phyloP scores from a whole-genome alignment of 257 asterid species.

The Penstemon davidsonii region DNA sequence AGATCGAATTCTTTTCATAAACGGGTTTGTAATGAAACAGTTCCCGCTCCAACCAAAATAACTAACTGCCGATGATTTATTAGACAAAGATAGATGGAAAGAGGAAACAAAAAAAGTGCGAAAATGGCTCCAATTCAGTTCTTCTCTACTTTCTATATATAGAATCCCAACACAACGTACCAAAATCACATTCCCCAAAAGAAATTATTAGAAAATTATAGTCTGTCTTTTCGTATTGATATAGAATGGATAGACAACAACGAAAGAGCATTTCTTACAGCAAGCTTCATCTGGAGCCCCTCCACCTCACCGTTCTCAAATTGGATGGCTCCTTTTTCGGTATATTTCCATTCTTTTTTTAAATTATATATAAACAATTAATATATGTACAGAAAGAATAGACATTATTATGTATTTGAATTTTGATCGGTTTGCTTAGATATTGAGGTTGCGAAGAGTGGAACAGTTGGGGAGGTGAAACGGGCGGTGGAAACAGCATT shows the following conservation, averaged over 20 bases:
- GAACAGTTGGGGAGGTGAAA: conserved; percentile 72
- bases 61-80: no score
- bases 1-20: no score
- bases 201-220: no score
- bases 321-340: conserved; percentile 82
- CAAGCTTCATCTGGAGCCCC: conserved; percentile 56
- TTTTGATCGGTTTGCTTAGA: conserved; percentile 35
- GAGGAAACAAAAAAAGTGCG: background rate
- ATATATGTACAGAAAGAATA: background rate
- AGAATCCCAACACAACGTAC: background rate
- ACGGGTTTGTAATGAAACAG: no score
- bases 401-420: background rate
- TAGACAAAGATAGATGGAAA: background rate
- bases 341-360: conserved; percentile 13
- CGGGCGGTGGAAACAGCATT: conserved; percentile 78
- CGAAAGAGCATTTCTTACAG: conserved; percentile 45
- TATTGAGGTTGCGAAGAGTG: conserved; percentile 62
- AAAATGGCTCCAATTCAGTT: background rate
- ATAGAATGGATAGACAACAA: conserved; percentile 16
- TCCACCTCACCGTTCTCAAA: conserved; percentile 63
- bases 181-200: no score
- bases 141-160: conserved; percentile 1
- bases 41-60: no score
- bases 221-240: background rate
- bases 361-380: background rate